Evolutionary conservation across 495 filamentous ascomycete species (phyloP).

Genomic region (Hypoxylon fuscum): DNA sequence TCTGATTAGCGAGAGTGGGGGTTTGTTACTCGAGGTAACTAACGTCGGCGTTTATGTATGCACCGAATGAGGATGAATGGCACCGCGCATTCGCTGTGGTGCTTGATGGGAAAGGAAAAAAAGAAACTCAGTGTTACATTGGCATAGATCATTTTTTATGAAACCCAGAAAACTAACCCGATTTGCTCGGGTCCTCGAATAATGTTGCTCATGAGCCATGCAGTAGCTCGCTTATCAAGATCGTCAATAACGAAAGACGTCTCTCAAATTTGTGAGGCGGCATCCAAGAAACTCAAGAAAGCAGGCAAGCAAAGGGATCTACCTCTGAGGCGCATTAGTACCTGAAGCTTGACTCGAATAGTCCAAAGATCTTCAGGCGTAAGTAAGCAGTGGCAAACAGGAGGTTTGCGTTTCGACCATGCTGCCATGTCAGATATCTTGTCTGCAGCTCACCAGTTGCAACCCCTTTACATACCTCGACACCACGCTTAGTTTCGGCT

Average conservation of each 20-base stretch:
- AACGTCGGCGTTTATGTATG: constrained; percentile 3
- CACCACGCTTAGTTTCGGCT: constrained; percentile 32
- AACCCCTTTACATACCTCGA: constrained; percentile 24
- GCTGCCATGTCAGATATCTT: constrained; percentile 22
- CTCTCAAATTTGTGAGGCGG: neutral
- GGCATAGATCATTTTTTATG: neutral
- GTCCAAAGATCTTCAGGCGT: constrained; percentile 25
- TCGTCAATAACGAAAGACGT: neutral
- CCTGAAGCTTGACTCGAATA: constrained; percentile 21
- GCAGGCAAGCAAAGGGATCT: constrained; percentile 7
- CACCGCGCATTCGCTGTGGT: neutral
- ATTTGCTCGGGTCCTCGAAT: constrained; percentile 1
- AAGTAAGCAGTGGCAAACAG: constrained; percentile 5
- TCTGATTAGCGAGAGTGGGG: constrained; percentile 27
- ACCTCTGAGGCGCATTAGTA: neutral
- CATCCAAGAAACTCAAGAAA: neutral
- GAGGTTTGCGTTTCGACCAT: constrained; percentile 6
- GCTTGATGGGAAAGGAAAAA: neutral
- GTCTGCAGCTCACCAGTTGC: constrained; percentile 33
- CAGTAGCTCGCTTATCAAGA: neutral
- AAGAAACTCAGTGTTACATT: neutral
- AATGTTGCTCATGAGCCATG: neutral
- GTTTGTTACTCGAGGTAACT: constrained; percentile 18
- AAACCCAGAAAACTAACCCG: neutral
- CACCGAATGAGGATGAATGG: constrained; percentile 8